Evolutionary conservation across 1,284 basidiomycete species (phyloP), one percentile per base, ranked within the genome.

Genomic region (Marasmius tenuissimus): DNA sequence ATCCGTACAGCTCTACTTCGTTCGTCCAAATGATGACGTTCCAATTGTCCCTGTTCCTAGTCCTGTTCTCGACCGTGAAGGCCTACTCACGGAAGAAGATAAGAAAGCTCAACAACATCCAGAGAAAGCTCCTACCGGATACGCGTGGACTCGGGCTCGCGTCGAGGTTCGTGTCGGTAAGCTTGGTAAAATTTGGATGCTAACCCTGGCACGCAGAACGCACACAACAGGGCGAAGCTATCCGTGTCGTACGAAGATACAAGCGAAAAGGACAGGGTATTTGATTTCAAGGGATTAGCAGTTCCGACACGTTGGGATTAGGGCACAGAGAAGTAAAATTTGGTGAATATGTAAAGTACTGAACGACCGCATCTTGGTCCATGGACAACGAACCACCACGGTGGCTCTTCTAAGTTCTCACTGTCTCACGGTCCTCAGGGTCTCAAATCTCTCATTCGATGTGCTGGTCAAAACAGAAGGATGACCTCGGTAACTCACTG

Each of bases 31-130:
- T 1, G 61, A 65, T 20, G 57, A 63, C 54, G 55, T 42, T 2
- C 64, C 61, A 18, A 61, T 65, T n/a, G 56, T 59, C 39, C 61
- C 64, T 33, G 64, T 63, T n/a, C 64, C 61, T 47, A 63, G 61
- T 38, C 64, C 64, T 5, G 53, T 65, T 1, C 61, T 65, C 34
- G 59, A 61, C 27, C 59, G 64, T 27, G 56, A 52, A 2, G 64
- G 64, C 10, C 59, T 63, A 14, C 22, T 65, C 18, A 63, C 61
- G 8, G 59, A 62, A 16, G 59, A 65, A n/a, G 59, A 65, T 47
- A 63, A 61, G 57, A 61, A 59, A 11, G 60, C 56, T 1, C 27
- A 51, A 33, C 50, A 27, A 27, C 55, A 61, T 42, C 62, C 59
- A 3, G 39, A 58, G 20, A 58, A 50, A 3, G 62, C 62, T 35